Conservation (phyloP, 805 yeast genomes). For the Wickerhamomyces queroliae region DNA sequence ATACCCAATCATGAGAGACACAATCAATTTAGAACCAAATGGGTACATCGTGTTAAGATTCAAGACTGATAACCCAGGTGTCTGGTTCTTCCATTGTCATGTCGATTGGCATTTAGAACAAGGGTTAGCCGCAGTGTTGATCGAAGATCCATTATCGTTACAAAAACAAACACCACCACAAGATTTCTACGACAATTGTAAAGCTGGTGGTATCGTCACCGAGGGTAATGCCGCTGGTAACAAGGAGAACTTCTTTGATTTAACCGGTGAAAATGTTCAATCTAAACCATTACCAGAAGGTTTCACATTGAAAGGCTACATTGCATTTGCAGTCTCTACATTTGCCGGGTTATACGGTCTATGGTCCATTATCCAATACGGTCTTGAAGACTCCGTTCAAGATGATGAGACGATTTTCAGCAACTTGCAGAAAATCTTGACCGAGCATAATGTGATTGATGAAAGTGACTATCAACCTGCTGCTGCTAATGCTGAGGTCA, state of each 20-base stretch:
- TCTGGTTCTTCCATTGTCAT: slow-evolving; percentile 94
- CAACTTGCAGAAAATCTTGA: slow-evolving; percentile 31
- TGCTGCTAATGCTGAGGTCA: slow-evolving; percentile 5
- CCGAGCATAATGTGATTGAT: slow-evolving; percentile 19
- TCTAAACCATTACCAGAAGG: slow-evolving; percentile 61
- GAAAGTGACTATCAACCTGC: neutral
- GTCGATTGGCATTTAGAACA: slow-evolving; percentile 82
- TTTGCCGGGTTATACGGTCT: slow-evolving; percentile 56
- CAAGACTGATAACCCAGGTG: slow-evolving; percentile 83
- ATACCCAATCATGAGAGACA: slow-evolving; percentile 64
- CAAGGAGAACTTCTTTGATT: slow-evolving; percentile 44
- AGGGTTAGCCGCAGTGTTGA: slow-evolving; percentile 66
- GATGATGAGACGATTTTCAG: slow-evolving; percentile 38
- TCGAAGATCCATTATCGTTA: slow-evolving; percentile 62
- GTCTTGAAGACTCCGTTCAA: slow-evolving; percentile 53
- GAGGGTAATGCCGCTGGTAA: slow-evolving; percentile 76
- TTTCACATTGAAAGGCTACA: slow-evolving; percentile 64
- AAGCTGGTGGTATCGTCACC: slow-evolving; percentile 35
- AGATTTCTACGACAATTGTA: slow-evolving; percentile 47
- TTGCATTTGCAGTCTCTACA: slow-evolving; percentile 53
- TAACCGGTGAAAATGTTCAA: slow-evolving; percentile 57
- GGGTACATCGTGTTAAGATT: slow-evolving; percentile 69
- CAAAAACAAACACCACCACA: slow-evolving; percentile 36
- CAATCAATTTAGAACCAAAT: slow-evolving; percentile 59
- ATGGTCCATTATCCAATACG: slow-evolving; percentile 52